Conservation (phyloP, 768 basidiomycete genomes). For the Hygrocybe coccinea region DNA sequence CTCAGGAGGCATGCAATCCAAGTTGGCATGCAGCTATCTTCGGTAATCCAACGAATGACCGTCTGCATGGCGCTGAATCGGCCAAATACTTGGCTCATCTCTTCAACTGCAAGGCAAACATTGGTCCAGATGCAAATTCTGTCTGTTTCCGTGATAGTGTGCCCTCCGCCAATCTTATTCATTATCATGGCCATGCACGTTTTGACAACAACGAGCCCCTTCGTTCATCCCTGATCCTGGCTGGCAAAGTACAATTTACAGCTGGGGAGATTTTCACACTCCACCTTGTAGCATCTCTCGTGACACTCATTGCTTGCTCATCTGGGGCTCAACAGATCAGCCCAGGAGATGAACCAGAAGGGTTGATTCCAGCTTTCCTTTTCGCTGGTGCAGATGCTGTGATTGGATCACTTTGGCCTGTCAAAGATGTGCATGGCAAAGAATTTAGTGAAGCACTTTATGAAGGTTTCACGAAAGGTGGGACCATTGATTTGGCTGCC, state of each 20-base stretch:
- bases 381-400: no score
- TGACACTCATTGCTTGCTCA: no score
- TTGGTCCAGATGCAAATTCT: neutral
- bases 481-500: no score
- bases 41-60: neutral
- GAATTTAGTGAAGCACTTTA: no score
- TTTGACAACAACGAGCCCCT: neutral
- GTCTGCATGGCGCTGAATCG: neutral
- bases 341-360: no score
- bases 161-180: neutral
- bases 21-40: neutral
- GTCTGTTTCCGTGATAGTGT: neutral
- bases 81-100: neutral
- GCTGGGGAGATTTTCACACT: no score
- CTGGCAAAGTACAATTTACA: neutral
- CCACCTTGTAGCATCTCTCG: no score
- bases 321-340: no score
- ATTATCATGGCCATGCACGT: neutral
- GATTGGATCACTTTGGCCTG: no score
- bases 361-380: no score
- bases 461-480: no score
- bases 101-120: neutral
- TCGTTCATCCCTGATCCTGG: neutral
- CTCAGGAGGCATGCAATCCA: neutral
- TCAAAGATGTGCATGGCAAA: no score